Conservation (phyloP, 2,329 filamentous ascomycete species). For the Triangularia verruculosa region DNA sequence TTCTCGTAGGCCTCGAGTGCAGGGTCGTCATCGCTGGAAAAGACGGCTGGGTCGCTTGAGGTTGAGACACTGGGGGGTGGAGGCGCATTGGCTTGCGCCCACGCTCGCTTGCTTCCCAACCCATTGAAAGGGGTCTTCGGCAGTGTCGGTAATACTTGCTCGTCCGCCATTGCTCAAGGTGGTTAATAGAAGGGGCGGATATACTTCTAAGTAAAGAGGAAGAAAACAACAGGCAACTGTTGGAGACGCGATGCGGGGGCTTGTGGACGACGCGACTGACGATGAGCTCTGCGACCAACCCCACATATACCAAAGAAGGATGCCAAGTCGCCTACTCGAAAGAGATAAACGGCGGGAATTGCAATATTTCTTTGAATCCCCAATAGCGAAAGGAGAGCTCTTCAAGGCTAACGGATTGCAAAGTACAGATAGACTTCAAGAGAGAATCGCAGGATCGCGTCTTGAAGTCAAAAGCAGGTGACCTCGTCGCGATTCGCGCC, state of each 20-base stretch:
- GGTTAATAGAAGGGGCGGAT: background rate
- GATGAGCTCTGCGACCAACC: background rate
- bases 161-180: constrained; percentile 3
- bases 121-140: constrained; percentile 1
- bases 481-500: background rate
- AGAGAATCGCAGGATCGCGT: background rate
- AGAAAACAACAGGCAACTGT: background rate
- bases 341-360: background rate
- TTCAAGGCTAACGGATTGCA: background rate
- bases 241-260: constrained; percentile 1
- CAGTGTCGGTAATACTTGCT: constrained; percentile 14
- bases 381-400: background rate
- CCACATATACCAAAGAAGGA: background rate
- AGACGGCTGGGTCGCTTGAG: constrained; percentile 70
- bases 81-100: constrained; percentile 29
- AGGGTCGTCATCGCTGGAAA: constrained; percentile 70
- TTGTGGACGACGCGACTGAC: background rate
- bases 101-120: constrained; percentile 36
- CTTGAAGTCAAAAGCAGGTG: background rate
- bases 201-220: background rate
- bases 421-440: background rate
- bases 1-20: constrained; percentile 60
- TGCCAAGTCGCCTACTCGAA: background rate
- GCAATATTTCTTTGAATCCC: background rate
- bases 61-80: constrained; percentile 40